phyloP scores from a whole-genome alignment of 2,329 filamentous ascomycete genomes.

The Talaromyces verruculosus region DNA sequence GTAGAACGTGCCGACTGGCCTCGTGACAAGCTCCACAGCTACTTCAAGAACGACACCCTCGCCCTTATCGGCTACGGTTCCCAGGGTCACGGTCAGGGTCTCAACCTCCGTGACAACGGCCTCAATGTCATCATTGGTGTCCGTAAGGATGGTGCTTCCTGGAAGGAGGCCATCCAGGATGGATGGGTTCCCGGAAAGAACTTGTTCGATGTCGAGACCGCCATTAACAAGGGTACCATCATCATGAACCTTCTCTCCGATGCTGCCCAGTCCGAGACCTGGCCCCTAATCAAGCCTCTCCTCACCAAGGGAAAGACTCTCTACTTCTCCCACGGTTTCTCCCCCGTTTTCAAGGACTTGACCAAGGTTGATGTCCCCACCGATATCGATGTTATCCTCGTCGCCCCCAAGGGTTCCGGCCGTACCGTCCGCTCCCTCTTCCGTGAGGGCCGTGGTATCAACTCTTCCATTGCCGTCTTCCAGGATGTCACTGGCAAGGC shows the following conservation, averaged over 20 bases:
- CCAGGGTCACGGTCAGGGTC: slow-evolving; percentile 97
- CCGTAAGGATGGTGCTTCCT: slow-evolving; percentile 95
- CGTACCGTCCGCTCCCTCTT: slow-evolving; percentile 98
- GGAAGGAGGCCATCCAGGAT: slow-evolving; percentile 95
- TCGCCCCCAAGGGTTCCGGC: slow-evolving; percentile 97
- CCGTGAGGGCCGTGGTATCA: slow-evolving; percentile 99
- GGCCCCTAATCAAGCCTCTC: slow-evolving; percentile 97
- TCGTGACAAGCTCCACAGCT: slow-evolving; percentile 97
- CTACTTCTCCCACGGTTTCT: slow-evolving; percentile 99
- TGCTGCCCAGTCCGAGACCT: slow-evolving; percentile 97
- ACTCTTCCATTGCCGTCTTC: slow-evolving; percentile 97
- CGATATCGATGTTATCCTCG: slow-evolving; percentile 98
- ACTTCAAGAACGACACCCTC: slow-evolving; percentile 99
- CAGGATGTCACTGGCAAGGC: slow-evolving; percentile 98
- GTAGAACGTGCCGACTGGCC: slow-evolving; percentile 97
- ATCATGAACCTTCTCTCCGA: slow-evolving; percentile 99
- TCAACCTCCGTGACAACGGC: slow-evolving; percentile 99
- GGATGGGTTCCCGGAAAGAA: slow-evolving; percentile 99
- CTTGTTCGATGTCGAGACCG: slow-evolving; percentile 97
- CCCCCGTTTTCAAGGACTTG: slow-evolving; percentile 98
- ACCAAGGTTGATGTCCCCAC: slow-evolving; percentile 97
- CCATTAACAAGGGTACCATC: slow-evolving; percentile 88
- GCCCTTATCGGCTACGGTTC: slow-evolving; percentile 98
- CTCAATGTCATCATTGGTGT: slow-evolving; percentile 99
- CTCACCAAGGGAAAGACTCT: slow-evolving; percentile 99